Evolutionary conservation across 2,329 filamentous ascomycete species (phyloP).

Genomic region (Bipolaris bicolor): DNA sequence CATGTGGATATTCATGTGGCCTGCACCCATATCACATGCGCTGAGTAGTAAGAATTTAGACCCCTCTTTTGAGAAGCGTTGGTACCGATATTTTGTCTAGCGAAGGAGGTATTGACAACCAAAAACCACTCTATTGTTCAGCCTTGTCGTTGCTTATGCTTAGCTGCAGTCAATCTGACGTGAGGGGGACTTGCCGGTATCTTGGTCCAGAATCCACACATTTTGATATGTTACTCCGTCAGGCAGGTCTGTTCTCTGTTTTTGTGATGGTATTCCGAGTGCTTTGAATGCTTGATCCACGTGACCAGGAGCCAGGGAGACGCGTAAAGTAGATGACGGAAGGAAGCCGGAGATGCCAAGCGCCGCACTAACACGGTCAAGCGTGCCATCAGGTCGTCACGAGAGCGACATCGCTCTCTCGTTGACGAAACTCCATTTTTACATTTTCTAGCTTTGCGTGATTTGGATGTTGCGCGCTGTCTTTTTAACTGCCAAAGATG

Average conservation of each 20-base stretch:
- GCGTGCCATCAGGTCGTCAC: conserved; percentile 23
- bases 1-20: not conserved
- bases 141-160: not conserved
- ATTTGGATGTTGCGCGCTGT: conserved; percentile 38
- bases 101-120: not conserved
- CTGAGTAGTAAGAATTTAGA: not conserved
- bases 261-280: not conserved
- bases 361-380: conserved; percentile 18
- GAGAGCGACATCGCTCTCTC: conserved; percentile 26
- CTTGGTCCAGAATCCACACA: not conserved
- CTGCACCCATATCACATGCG: not conserved
- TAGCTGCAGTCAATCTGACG: not conserved
- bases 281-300: not conserved
- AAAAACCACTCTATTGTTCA: not conserved
- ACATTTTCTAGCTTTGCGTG: conserved; percentile 12
- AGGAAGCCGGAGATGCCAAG: conserved; percentile 20
- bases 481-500: conserved; percentile 42
- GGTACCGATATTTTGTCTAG: not conserved
- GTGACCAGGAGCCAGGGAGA: not conserved
- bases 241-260: no score
- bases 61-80: not conserved
- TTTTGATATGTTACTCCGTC: not conserved
- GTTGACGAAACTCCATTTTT: conserved; percentile 8
- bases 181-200: not conserved
- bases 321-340: not conserved